Conservation (phyloP, 23 red algal species). For the Gracilaria caudata region DNA sequence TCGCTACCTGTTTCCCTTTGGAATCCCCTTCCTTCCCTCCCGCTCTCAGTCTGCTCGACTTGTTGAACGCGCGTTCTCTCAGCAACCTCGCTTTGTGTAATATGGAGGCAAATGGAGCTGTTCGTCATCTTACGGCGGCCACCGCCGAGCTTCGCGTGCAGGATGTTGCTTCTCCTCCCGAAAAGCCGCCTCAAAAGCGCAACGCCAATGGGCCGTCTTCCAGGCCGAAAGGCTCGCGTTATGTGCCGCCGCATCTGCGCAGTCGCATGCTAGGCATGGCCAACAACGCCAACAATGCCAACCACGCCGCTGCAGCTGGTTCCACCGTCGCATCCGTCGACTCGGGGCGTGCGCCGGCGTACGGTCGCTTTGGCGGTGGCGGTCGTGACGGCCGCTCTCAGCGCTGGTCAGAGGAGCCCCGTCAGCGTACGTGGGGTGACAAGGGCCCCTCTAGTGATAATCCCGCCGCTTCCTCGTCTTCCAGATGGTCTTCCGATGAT, state of each 20-base stretch:
- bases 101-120: constrained; percentile 18
- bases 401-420: constrained; percentile 36
- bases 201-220: constrained; percentile 27
- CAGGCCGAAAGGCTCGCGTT: constrained; percentile 42
- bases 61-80: not conserved
- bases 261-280: constrained; percentile 44
- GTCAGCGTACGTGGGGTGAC: constrained; percentile 68
- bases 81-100: not conserved
- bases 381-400: constrained; percentile 23
- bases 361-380: constrained; percentile 16
- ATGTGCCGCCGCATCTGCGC: constrained; percentile 78
- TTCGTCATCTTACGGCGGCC: constrained; percentile 20
- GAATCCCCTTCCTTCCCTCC: not conserved
- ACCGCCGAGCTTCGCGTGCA: constrained; percentile 27
- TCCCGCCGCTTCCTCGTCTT: not conserved
- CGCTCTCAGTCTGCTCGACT: not conserved
- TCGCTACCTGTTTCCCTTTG: not conserved
- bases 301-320: not conserved
- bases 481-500: constrained; percentile 72
- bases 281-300: not conserved
- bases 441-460: constrained; percentile 42
- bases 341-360: constrained; percentile 8
- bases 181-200: not conserved
- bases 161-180: not conserved
- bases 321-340: constrained; percentile 2